Conservation (phyloP, 257 asterid genomes). For the Lycium barbarum region DNA sequence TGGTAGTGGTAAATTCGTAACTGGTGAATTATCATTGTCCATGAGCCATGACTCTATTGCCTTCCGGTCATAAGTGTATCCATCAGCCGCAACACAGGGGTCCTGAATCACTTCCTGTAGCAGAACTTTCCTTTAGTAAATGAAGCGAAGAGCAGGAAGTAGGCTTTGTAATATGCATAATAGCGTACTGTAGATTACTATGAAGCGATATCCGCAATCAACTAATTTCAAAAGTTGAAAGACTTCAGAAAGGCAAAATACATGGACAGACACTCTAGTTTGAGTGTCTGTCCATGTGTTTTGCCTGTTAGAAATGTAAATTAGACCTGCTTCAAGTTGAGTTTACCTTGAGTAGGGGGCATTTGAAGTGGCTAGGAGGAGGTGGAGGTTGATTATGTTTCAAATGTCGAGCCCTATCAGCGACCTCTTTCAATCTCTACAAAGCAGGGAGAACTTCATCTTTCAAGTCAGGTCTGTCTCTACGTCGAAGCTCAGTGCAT, state of each 20-base stretch:
- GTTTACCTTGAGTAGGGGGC: constrained; percentile 83
- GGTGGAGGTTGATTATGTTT: constrained; percentile 40
- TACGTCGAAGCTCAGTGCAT: constrained; percentile 73
- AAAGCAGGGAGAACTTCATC: constrained; percentile 63
- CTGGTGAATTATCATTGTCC: constrained; percentile 66
- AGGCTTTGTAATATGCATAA: neutral
- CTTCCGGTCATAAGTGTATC: constrained; percentile 76
- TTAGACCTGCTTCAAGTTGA: neutral
- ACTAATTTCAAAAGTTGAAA: no score
- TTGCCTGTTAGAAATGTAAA: neutral
- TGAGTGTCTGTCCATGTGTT: no score
- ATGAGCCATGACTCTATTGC: constrained; percentile 77
- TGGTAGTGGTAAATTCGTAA: constrained; percentile 59
- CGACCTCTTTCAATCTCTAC: constrained; percentile 64
- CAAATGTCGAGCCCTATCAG: constrained; percentile 50
- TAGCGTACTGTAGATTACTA: neutral
- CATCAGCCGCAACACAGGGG: constrained; percentile 95
- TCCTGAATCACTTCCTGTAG: constrained; percentile 80
- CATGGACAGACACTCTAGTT: no score
- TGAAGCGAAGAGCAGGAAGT: neutral
- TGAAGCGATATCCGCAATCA: neutral
- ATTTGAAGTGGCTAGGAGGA: constrained; percentile 74
- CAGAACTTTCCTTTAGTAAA: constrained; percentile 2
- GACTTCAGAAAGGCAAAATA: neutral
- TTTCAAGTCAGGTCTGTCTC: constrained; percentile 73